Evolutionary conservation across 805 yeast species (phyloP), one percentile per base, ranked within the genome.

Genomic region (Pichia rugopelliculosa): DNA sequence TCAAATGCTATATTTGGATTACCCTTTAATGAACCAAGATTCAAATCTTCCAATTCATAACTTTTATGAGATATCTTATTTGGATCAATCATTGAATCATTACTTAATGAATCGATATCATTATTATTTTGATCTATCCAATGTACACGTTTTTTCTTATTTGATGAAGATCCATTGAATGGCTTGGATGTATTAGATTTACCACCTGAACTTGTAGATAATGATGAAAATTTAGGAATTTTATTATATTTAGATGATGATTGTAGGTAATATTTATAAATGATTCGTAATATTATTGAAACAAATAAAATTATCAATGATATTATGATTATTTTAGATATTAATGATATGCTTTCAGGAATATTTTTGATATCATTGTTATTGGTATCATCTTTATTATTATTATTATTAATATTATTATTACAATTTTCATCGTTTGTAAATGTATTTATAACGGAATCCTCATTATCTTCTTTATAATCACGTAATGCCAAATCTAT

Each of bases 401-500:
- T 25, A 25, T 25, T 25, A 25, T 25, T 25, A 25, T 7, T 8
- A 8, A 11, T 8, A 25, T 25, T 25, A 25, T 25, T 25, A 25
- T 25, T 25, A 8, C 27, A 25, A 25, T 25, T 25, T 18, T 4
- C 21, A 3, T 7, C 2, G 18, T 20, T 23, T 37, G 48, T 40
- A 21, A 12, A 46, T 11, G 48, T 46, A 10, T 42, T 43, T 18
- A 36, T 42, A 30, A 50, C 51, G 3, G 15, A 13, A 10, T 39
- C 53, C 17, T 54, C 47, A 21, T 34, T 36, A 12, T 45, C 50
- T n/a, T 49, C 45, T 25, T 53, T 53, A 45, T 62, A 10, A 20
- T 46, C 44, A 30, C 43, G 27, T 33, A 47, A 33, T 13, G 50
- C 25, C 6, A 65, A 51, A 57, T 87, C 89, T 37, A 89, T 67